A percentile compares a stretch with the other conserved stretches of the same genome.
Conservation (phyloP, 495 filamentous ascomycete genomes). For the Penicillium bialowiezense region DNA sequence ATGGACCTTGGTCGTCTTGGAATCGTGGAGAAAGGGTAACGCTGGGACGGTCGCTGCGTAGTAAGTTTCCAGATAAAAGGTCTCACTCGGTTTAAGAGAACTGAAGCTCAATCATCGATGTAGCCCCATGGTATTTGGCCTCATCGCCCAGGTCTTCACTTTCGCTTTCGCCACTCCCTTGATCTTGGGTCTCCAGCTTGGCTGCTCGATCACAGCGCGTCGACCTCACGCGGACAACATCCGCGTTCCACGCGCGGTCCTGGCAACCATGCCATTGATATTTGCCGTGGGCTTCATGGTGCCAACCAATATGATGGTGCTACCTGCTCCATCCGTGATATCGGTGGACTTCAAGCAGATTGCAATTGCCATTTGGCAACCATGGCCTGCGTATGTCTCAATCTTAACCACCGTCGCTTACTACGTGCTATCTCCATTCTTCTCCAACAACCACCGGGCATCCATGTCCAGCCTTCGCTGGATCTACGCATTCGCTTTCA, state of each 20-base stretch:
- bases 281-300: slow-evolving; percentile 50
- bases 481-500: slow-evolving; percentile 54
- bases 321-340: slow-evolving; percentile 47
- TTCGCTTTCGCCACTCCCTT: slow-evolving; percentile 55
- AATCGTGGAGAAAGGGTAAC: slow-evolving; percentile 56
- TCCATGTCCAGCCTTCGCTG: slow-evolving; percentile 46
- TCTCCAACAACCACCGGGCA: slow-evolving; percentile 28
- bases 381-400: slow-evolving; percentile 52
- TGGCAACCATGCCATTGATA: slow-evolving; percentile 45
- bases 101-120: not conserved
- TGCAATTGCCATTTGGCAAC: slow-evolving; percentile 58
- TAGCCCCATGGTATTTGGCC: slow-evolving; percentile 49
- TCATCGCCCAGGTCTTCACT: slow-evolving; percentile 51
- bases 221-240: slow-evolving; percentile 45
- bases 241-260: slow-evolving; percentile 44
- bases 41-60: slow-evolving; percentile 48
- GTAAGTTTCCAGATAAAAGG: slow-evolving; percentile 30
- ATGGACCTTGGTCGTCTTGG: slow-evolving; percentile 55
- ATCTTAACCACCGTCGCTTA: slow-evolving; percentile 31
- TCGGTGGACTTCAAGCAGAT: slow-evolving; percentile 51
- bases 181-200: slow-evolving; percentile 50
- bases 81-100: not conserved
- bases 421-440: slow-evolving; percentile 34
- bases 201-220: slow-evolving; percentile 48
- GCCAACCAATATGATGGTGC: slow-evolving; percentile 49